phyloP scores from a whole-genome alignment of 306 rosid genomes.

The Malus domestica region DNA sequence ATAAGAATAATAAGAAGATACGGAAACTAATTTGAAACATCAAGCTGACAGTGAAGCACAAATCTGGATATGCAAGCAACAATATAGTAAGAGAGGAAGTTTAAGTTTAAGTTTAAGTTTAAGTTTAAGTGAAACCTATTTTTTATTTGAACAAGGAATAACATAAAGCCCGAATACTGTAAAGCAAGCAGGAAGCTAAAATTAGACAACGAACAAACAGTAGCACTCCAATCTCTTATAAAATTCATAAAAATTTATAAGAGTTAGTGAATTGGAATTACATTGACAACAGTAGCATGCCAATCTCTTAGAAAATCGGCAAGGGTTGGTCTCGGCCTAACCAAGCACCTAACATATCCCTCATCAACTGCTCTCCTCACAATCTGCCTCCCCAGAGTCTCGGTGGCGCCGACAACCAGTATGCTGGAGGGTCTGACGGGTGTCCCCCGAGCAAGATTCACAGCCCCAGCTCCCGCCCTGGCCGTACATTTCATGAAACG shows the following conservation, averaged over 20 bases:
- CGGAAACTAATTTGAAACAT: neutral
- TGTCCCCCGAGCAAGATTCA: constrained; percentile 66
- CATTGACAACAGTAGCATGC: constrained; percentile 96
- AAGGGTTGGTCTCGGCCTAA: constrained; percentile 93
- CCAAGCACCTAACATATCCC: constrained; percentile 88
- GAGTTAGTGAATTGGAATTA: neutral
- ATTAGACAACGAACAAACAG: too few relatives aligned
- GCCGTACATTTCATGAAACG: constrained; percentile 32
- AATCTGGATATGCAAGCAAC: neutral
- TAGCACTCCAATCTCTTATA: too few relatives aligned
- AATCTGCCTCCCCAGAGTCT: constrained; percentile 85
- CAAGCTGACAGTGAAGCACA: neutral
- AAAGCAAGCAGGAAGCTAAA: too few relatives aligned
- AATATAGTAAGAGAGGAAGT: neutral
- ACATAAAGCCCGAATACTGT: too few relatives aligned
- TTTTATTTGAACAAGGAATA: too few relatives aligned
- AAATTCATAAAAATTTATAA: neutral
- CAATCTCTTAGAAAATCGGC: constrained; percentile 96
- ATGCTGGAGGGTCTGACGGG: constrained; percentile 71
- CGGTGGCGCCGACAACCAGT: constrained; percentile 83
- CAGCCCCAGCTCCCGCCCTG: constrained; percentile 30
- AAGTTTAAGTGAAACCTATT: constrained; percentile 15
- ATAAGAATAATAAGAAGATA: neutral
- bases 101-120: neutral
- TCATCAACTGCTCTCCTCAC: constrained; percentile 91